These are phyloP conservation scores for Picea mariana DNA, from an alignment of 83 land plant genomes.

Conservation along the genomic window DNA sequence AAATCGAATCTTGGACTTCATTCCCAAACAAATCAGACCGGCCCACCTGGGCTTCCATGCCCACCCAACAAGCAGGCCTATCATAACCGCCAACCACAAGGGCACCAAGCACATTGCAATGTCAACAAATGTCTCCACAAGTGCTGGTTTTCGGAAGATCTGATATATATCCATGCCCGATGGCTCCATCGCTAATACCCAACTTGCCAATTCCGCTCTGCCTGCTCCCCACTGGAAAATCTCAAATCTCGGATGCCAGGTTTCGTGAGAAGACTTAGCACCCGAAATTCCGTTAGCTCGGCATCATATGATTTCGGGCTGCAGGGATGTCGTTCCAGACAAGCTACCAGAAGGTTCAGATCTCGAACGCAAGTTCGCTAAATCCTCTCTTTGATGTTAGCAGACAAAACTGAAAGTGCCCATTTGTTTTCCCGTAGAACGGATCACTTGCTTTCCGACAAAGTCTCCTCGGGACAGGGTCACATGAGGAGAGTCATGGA, in stretches of 20 bases:
- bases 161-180: conserved; percentile 30
- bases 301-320: not conserved
- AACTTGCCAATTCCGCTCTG: not conserved
- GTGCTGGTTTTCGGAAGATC: conserved; percentile 37
- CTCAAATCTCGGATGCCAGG: not conserved
- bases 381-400: not conserved
- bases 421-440: not conserved
- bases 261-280: not conserved
- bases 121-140: conserved; percentile 68
- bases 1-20: conserved; percentile 62
- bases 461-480: no score
- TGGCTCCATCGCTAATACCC: conserved; percentile 30
- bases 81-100: conserved; percentile 87
- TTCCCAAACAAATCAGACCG: conserved; percentile 70
- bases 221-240: no score
- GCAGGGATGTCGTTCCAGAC: not conserved
- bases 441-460: no score
- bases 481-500: no score
- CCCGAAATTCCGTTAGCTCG: not conserved
- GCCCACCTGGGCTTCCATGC: conserved; percentile 96
- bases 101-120: conserved; percentile 75
- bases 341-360: not conserved
- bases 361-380: not conserved
- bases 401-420: not conserved
- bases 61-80: conserved; percentile 90